Evolutionary conservation across 257 asterid species (phyloP), one percentile per base, ranked within the genome.

Genomic region (Lycium barbarum): DNA sequence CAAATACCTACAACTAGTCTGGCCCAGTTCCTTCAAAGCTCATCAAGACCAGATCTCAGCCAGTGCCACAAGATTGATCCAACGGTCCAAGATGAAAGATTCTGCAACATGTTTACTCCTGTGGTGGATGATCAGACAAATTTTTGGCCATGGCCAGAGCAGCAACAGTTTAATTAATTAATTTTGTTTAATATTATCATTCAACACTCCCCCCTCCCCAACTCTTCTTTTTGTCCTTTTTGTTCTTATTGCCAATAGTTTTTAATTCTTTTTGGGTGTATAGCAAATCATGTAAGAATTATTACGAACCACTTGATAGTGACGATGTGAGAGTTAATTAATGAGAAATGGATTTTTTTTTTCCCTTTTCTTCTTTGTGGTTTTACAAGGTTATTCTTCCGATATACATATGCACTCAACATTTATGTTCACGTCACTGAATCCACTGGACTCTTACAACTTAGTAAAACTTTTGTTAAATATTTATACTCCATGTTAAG

Each of bases 71-170:
- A 85, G 76, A 72, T 89, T 63, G 89, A 87, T 66, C 89, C 82
- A 26, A 71, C 94, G 1, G 76, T 85, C 36, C 20, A 89, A n/a
- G 90, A 86, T 36, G 97, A 91, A 55, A 87, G 92, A 26, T 91
- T 90, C 74, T 88, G 91, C 86, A 91, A 87, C 91, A 86, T 92
- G 91, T 94, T 93, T 43, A 91, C 88, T 38, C 89, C 86, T 63
- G 84, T 90, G 10, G 96, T 40, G 45, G 45, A 95, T 61, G 98
- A 93, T 63, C 95, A 86, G 61, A 92, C 91, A 22, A 92, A 90
- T 33, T 91, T 90, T 51, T 95, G 97, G 97, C 91, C 93, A 7
- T 95, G 99, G 99, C 85, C 94, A 0, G 95, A 90, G 51, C 95
- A 88, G 59, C 94, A 92, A 59, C 89, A 88, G 76, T 91, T 90